These are phyloP conservation scores for Cladosporium oxysporum DNA, from an alignment of 2,329 filamentous ascomycete species.

Conservation along the genomic window DNA sequence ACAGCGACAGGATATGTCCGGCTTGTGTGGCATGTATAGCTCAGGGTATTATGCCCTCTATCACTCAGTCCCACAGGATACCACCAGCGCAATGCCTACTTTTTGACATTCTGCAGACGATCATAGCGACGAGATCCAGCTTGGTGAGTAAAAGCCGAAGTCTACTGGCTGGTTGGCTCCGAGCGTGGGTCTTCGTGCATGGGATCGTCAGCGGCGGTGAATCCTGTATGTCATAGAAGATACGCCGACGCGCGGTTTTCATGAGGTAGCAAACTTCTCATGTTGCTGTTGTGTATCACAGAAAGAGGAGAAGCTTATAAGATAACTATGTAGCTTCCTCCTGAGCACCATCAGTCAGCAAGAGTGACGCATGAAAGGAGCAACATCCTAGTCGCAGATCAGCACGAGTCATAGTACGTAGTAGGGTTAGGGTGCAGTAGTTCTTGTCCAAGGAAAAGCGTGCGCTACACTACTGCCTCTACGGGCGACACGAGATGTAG, in stretches of 20 bases:
- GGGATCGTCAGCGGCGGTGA: conserved; percentile 4
- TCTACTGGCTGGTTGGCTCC: conserved; percentile 5
- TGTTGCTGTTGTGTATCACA: background rate
- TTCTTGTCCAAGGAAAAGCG: background rate
- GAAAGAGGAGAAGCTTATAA: background rate
- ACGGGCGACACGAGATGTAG: too few relatives aligned
- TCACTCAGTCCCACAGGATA: background rate
- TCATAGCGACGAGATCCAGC: background rate
- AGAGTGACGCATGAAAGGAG: background rate
- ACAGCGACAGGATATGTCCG: background rate
- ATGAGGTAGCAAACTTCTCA: background rate
- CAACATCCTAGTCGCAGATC: background rate
- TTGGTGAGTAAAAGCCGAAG: conserved; percentile 1
- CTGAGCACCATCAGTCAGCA: background rate
- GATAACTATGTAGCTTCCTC: background rate
- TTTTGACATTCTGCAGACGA: background rate
- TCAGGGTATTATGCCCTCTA: background rate
- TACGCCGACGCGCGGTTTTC: background rate
- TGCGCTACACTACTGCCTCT: background rate
- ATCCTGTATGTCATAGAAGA: background rate
- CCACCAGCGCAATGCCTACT: background rate
- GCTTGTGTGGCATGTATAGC: background rate
- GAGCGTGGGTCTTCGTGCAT: conserved; percentile 11
- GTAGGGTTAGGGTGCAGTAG: background rate
- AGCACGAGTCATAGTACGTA: background rate